Conservation (phyloP, 2,329 filamentous ascomycete species). For the Fusarium illudens region DNA sequence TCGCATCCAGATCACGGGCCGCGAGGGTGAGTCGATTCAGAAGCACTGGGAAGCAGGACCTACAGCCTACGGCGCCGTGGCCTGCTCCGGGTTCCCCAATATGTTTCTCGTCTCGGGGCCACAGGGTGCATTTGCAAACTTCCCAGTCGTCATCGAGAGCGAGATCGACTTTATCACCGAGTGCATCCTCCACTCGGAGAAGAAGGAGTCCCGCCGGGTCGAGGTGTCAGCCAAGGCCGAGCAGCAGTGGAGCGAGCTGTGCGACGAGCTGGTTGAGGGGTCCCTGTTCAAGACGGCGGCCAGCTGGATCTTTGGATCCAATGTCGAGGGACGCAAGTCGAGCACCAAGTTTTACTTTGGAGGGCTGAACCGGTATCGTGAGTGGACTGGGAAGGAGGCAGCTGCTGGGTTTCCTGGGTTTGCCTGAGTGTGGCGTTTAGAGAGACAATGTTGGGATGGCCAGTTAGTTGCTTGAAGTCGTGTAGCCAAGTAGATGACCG, state of each 20-base stretch:
- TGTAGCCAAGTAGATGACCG: no score
- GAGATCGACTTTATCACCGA: conserved; percentile 13
- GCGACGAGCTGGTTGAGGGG: not conserved
- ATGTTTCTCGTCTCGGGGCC: conserved; percentile 4
- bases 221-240: not conserved
- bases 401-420: not conserved
- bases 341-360: conserved; percentile 20
- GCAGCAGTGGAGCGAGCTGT: not conserved
- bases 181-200: not conserved
- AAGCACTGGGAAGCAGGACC: not conserved
- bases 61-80: not conserved
- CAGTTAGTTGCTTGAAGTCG: no score
- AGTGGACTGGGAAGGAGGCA: conserved; percentile 5
- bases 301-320: conserved; percentile 15
- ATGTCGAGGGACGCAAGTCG: conserved; percentile 5
- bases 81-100: not conserved
- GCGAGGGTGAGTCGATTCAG: not conserved
- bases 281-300: conserved; percentile 12
- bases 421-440: no score
- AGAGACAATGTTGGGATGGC: no score
- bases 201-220: not conserved
- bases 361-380: conserved; percentile 1
- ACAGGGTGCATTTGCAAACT: conserved; percentile 12
- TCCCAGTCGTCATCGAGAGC: conserved; percentile 4
- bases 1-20: not conserved